Evolutionary conservation across 305 asterid species (phyloP), one percentile per base, ranked within the genome.

Genomic region (Fraxinus floribunda): DNA sequence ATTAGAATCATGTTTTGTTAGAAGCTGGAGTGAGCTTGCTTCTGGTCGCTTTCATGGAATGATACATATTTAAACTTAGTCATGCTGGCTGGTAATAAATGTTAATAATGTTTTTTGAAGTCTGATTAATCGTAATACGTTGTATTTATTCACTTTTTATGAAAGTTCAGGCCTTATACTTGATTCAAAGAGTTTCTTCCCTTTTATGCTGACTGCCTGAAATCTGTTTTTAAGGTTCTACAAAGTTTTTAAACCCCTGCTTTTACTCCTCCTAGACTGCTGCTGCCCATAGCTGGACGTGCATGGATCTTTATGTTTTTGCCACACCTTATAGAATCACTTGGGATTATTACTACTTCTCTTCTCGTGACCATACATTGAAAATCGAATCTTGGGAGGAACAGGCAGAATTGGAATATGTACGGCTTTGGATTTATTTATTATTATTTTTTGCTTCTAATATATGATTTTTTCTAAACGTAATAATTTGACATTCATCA

Each of bases 241-340:
- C 72, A 29, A 24, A 35, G 64, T 49, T 60, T 80, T 80, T 64
- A 46, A 68, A 11, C 64, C 55, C 35, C 8, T 72, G 9, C 36
- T 75, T 32, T 79, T 20, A 7, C 38, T 30, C 80, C 85, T 52
- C 62, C 62, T 91, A 97, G 99, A 94, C 98, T 75, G 87, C 89
- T 64, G 91, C 89, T 87, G 97, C 98, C 49, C 99, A 94, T 87
- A 97, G 99, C 90, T 97, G 98, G 99, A 92, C 98, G 18, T 97
- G 99, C 77, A 94, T 97, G 98, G 99, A 97, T 90, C 88, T 97
- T 30, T 97, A 94, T 89, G 99, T 97, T 75, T 97, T 97, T 85
- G 99, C 99, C 68, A 97, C 99, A 49, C 99, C 99, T 75, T 97
- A 97, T 83, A 87, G 98, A 87, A 79, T 94, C 83, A 92, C 98